A percentile compares a stretch with the other conserved stretches of the same genome.
Evolutionary conservation across 2,329 filamentous ascomycete genomes (phyloP).

Genomic region (Hypomyces perniciosus): DNA sequence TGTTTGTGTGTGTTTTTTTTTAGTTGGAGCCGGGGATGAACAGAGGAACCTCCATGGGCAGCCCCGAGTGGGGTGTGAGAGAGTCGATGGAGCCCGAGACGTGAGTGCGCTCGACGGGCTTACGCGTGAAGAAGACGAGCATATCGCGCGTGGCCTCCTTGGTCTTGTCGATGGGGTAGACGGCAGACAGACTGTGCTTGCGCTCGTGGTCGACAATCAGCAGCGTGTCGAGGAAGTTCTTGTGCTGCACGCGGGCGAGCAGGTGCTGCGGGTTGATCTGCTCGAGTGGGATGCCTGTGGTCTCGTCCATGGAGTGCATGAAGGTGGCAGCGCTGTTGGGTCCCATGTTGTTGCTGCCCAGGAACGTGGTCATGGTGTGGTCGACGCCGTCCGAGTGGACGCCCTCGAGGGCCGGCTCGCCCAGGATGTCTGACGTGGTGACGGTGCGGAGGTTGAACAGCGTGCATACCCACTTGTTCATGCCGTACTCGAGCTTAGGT

Average conservation of each 20-base stretch:
- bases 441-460: conserved; percentile 25
- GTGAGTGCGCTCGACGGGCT: conserved; percentile 20
- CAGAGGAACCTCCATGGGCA: conserved; percentile 23
- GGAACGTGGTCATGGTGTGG: conserved; percentile 27
- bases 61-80: conserved; percentile 18
- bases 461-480: conserved; percentile 22
- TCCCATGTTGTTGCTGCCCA: conserved; percentile 24
- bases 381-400: conserved; percentile 28
- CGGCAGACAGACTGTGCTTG: conserved; percentile 23
- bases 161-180: conserved; percentile 18
- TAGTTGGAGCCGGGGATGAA: conserved; percentile 16
- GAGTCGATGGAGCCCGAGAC: conserved; percentile 22
- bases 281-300: conserved; percentile 18
- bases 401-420: conserved; percentile 27
- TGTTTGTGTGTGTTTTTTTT: neutral
- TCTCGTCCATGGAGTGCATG: conserved; percentile 23
- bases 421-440: conserved; percentile 22
- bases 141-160: conserved; percentile 23
- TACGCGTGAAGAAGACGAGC: conserved; percentile 25
- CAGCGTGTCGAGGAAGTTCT: conserved; percentile 23
- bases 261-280: conserved; percentile 19
- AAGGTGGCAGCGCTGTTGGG: conserved; percentile 24
- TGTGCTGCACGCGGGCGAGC: conserved; percentile 20
- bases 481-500: conserved; percentile 22
- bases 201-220: conserved; percentile 23